Evolutionary conservation across 2,329 filamentous ascomycete species (phyloP), one percentile per base, ranked within the genome.

Genomic region (Zymoseptoria brevis): DNA sequence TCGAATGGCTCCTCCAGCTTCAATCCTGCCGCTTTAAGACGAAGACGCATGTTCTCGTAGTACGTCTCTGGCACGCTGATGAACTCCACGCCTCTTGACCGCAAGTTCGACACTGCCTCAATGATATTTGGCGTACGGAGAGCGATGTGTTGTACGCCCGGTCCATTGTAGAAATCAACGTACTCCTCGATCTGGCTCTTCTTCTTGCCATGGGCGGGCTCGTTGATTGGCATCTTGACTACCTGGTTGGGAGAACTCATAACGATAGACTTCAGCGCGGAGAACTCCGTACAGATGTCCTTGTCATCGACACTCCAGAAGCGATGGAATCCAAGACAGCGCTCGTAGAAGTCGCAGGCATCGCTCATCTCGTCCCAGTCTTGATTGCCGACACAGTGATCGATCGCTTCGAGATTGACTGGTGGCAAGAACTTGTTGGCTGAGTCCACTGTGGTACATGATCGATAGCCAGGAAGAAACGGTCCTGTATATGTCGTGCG

Each of bases 141-240:
- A 11, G 92, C 93, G 66, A 96, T 94, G 77, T 96, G 93, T 78
- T 96, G 93, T 0, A 96, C 90, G 53, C 93, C 93, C 0, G 92
- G 80, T 0, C 93, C 93, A 55, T 87, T 84, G 79, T 96, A 96
- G 80, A 94, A 96, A 72, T 89, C 81, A 66, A 96, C 86, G 59
- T 79, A 80, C 59, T 96, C 93, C 75, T 96, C 92, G 67, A 97
- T 96, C 77, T 97, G 93, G 9, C 86, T 90, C 75, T 90, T 89
- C 76, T 90, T 93, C 79, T 94, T 94, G 60, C 92, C 93, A 1
- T 83, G 79, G 0, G 93, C 93, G 1, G 93, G 93, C 77, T 96
- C 92, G 79, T 96, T 96, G 82, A 97, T 96, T 69, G 93, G 93
- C 91, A 96, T 96, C 79, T 96, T 96, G 75, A 96, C 90, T 4